Evolutionary conservation across 2,329 filamentous ascomycete species (phyloP).

Genomic region (Colletotrichum cereale): DNA sequence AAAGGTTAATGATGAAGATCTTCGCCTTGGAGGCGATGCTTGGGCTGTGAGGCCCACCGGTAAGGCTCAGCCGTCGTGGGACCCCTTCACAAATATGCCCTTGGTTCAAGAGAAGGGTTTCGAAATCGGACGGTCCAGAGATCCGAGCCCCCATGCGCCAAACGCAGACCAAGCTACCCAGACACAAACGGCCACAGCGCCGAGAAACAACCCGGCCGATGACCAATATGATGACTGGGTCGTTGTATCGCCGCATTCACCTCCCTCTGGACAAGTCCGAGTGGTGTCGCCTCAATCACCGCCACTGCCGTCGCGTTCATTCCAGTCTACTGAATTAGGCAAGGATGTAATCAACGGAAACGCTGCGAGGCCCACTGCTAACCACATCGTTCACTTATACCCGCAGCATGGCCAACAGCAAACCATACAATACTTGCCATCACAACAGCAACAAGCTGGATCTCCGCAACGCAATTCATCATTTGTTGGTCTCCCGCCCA

Average conservation of each 20-base stretch:
- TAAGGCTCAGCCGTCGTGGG: constrained; percentile 51
- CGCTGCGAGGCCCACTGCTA: background rate
- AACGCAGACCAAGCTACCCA: constrained; percentile 4
- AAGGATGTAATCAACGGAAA: constrained; percentile 6
- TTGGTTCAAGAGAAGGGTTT: constrained; percentile 53
- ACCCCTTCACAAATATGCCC: constrained; percentile 51
- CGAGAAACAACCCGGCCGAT: constrained; percentile 32
- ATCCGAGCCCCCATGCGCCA: constrained; percentile 22
- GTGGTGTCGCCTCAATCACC: constrained; percentile 43
- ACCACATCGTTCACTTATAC: background rate
- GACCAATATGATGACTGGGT: constrained; percentile 50
- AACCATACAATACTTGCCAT: constrained; percentile 25
- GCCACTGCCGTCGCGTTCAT: constrained; percentile 2
- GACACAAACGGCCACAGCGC: background rate
- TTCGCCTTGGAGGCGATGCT: constrained; percentile 34
- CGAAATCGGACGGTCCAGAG: constrained; percentile 45
- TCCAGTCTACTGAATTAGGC: constrained; percentile 18
- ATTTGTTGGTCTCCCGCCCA: constrained; percentile 70
- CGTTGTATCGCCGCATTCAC: constrained; percentile 47
- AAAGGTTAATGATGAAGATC: constrained; percentile 37
- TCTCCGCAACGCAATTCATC: constrained; percentile 60
- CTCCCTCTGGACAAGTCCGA: constrained; percentile 43
- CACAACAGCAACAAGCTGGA: constrained; percentile 41
- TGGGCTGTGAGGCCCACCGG: constrained; percentile 48
- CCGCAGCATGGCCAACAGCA: constrained; percentile 40